A percentile compares a stretch with the other conserved stretches of the same genome.
These are phyloP conservation scores for Acanthochlamys bracteata DNA, from an alignment of 106 monocot genomes.

Conservation along the genomic window DNA sequence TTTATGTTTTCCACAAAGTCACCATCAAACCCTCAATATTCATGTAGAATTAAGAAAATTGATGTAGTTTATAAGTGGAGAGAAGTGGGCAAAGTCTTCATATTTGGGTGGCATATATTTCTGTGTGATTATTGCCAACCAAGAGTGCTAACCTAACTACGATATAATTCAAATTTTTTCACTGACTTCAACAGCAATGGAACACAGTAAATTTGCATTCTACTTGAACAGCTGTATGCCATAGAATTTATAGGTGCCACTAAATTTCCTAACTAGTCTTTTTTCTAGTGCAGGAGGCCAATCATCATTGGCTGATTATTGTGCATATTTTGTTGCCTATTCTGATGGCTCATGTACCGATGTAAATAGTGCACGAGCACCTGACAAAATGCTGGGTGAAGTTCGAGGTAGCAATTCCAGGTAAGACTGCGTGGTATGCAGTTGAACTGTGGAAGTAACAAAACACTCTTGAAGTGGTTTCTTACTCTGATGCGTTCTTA, in stretches of 20 bases:
- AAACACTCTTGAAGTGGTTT: neutral
- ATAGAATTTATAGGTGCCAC: neutral
- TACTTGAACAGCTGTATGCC: neutral
- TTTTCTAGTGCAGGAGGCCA: slow-evolving; percentile 68
- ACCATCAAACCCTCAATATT: too few relatives aligned
- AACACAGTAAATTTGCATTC: neutral
- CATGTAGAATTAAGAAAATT: too few relatives aligned
- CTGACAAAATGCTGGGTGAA: slow-evolving; percentile 96
- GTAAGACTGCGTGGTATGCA: slow-evolving; percentile 29
- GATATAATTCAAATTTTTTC: too few relatives aligned
- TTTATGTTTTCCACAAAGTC: too few relatives aligned
- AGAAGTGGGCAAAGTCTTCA: too few relatives aligned
- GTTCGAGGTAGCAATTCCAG: slow-evolving; percentile 91
- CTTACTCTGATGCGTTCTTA: neutral
- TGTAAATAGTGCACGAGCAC: slow-evolving; percentile 73
- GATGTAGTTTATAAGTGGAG: too few relatives aligned
- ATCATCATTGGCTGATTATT: slow-evolving; percentile 97
- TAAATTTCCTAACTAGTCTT: neutral
- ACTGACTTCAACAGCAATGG: too few relatives aligned
- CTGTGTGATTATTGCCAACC: too few relatives aligned
- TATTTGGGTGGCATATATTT: too few relatives aligned
- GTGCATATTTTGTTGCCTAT: slow-evolving; percentile 97
- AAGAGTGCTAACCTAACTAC: too few relatives aligned
- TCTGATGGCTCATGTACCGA: slow-evolving; percentile 99
- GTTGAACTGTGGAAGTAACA: neutral